Evolutionary conservation across 2,329 filamentous ascomycete genomes (phyloP).

Genomic region (Epichloe glyceriae): DNA sequence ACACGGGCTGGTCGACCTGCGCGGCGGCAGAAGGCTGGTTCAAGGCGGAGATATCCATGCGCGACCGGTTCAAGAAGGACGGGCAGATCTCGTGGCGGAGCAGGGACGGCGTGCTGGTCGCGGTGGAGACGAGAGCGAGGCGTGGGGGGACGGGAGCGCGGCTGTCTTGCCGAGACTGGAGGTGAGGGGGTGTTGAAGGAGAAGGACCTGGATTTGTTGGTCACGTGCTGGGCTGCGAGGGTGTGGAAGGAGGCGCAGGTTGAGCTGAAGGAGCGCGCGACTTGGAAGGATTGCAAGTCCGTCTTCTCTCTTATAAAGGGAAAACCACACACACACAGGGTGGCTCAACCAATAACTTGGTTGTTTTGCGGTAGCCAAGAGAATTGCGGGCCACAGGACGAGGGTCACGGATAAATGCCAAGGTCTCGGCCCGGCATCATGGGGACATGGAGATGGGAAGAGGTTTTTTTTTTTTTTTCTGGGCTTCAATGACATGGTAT

Average conservation of each 20-base stretch:
- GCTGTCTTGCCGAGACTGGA: constrained; percentile 11
- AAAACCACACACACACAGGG: too few species aligned
- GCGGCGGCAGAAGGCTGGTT: constrained; percentile 12
- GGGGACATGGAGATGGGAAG: too few species aligned
- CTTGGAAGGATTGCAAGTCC: constrained; percentile 14
- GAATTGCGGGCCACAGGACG: not conserved
- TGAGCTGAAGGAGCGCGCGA: constrained; percentile 12
- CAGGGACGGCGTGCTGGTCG: constrained; percentile 10
- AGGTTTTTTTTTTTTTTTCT: not conserved
- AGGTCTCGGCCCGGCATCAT: too few species aligned
- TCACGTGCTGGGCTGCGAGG: constrained; percentile 17
- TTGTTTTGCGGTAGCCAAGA: not conserved
- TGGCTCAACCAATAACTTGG: not conserved
- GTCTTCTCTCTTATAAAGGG: not conserved
- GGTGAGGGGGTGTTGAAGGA: constrained; percentile 11
- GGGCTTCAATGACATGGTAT: too few species aligned
- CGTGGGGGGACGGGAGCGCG: constrained; percentile 9
- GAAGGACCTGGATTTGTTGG: constrained; percentile 17
- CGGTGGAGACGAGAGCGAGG: constrained; percentile 13
- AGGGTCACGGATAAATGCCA: not conserved
- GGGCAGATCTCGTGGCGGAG: constrained; percentile 15
- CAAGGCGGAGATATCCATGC: constrained; percentile 9
- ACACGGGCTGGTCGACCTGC: constrained; percentile 9
- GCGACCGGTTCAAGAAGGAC: constrained; percentile 12
- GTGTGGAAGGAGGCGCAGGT: constrained; percentile 15